phyloP scores from a whole-genome alignment of 768 basidiomycete genomes.

The Suillus discolor region DNA sequence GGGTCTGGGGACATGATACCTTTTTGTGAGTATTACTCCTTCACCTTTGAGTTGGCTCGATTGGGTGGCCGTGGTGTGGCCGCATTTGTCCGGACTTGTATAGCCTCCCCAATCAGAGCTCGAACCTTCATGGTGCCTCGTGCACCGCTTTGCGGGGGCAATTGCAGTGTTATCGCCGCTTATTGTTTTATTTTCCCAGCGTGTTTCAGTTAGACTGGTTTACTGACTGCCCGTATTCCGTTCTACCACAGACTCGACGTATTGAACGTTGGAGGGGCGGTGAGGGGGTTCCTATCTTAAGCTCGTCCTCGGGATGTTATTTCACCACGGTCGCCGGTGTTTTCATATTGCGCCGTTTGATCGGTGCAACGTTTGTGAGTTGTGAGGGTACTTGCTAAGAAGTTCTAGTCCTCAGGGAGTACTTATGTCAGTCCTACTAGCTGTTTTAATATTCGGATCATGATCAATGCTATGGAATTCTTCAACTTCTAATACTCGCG shows the following conservation, averaged over 20 bases:
- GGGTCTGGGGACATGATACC: conserved; percentile 99
- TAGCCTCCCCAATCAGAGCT: not conserved
- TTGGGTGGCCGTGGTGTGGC: not conserved
- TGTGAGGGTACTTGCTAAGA: not conserved
- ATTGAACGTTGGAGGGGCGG: conserved; percentile 87
- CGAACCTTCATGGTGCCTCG: not conserved
- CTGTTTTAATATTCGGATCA: not conserved
- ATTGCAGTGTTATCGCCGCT: not conserved
- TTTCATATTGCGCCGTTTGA: not conserved
- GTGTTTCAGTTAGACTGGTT: not conserved
- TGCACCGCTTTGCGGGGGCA: conserved; percentile 1
- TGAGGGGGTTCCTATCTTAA: conserved; percentile 83
- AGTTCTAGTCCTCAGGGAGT: not conserved
- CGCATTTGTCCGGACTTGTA: not conserved
- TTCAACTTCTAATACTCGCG: conserved; percentile 8
- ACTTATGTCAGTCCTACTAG: conserved; percentile 2
- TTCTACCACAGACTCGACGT: conserved; percentile 66
- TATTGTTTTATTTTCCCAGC: conserved; percentile 1
- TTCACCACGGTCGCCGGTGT: not conserved
- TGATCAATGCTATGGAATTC: not conserved
- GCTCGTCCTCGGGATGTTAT: not conserved
- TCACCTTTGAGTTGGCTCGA: conserved; percentile 2
- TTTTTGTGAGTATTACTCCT: conserved; percentile 67
- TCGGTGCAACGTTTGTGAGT: not conserved
- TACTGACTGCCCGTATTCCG: not conserved